Evolutionary conservation across 768 basidiomycete genomes (phyloP).

Genomic region (Termitomyces sp.): DNA sequence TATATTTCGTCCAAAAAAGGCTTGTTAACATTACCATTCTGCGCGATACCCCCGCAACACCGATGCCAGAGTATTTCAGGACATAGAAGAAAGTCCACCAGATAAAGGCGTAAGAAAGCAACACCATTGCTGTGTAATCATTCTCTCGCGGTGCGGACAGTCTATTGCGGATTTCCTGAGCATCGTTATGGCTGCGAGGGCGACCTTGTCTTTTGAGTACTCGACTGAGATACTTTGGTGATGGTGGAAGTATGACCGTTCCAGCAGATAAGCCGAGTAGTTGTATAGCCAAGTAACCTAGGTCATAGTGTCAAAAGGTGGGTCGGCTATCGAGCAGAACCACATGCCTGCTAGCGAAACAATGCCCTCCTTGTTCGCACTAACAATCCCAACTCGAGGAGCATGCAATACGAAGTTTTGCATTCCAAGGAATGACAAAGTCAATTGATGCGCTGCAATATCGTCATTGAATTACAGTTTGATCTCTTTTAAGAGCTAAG

Average conservation of each 20-base stretch:
- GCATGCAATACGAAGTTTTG: constrained; percentile 62
- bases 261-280: constrained; percentile 81
- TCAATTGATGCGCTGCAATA: constrained; percentile 62
- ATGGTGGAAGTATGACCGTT: constrained; percentile 73
- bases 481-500: not conserved
- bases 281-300: constrained; percentile 89
- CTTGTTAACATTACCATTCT: constrained; percentile 32
- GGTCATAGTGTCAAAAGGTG: not conserved
- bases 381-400: constrained; percentile 58
- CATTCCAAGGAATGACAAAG: constrained; percentile 51
- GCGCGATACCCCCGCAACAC: constrained; percentile 36
- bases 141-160: constrained; percentile 44
- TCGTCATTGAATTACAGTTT: not conserved
- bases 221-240: constrained; percentile 66
- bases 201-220: constrained; percentile 30
- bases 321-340: not conserved
- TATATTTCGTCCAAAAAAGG: not conserved
- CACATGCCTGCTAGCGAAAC: constrained; percentile 65
- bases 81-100: constrained; percentile 70
- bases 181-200: constrained; percentile 7
- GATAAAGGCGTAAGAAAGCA: constrained; percentile 68
- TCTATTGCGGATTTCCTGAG: constrained; percentile 7
- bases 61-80: constrained; percentile 33
- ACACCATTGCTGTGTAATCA: constrained; percentile 72
- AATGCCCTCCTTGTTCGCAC: constrained; percentile 90